Base-by-base conservation (phyloP, 1,139 yeast genomes). In the Pichia sp. region DNA sequence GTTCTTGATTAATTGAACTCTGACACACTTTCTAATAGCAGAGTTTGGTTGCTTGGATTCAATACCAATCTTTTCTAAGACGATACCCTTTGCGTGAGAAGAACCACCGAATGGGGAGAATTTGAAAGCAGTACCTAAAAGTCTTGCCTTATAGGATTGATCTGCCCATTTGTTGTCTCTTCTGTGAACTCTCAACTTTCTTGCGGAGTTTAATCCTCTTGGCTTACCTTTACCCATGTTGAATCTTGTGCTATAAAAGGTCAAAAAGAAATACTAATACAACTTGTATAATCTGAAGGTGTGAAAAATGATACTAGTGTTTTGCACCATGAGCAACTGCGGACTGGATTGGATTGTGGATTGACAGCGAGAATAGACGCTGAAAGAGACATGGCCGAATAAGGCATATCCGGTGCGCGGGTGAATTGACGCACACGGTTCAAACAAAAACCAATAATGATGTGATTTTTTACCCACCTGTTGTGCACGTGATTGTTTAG, bases 21-120 rank as follows among this genome's bases (percentile, higher is more conserved):
- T 90, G 76, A 94, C 99, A 86, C 98, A 94, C 85, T 94, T 94
- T 87, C 98, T 92, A 72, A 92, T 92, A 78, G 98, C 99, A 68
- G 98, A 94, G 95, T 94, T 94, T 78, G 99, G 99, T 82, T 94
- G 99, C 82, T 94, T 94, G 75, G 99, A 95, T 82, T 92, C 98
- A 75, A 94, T 85, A 82, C 98, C 98, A 69, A 92, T 85, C 80
- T 94, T 94, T 82, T 94, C 99, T 73, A 94, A 87, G 61, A 94
- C 99, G 70, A 94, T 94, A 72, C 99, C 99, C 82, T 92, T 92
- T 71, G 98, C 99, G 88, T 94, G 98, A 68, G 98, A 94, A 69
- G 98, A 90, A 73, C 97, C 98, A 77, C 97, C 97, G 72, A 94
- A 92, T 76, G 98, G 99, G 70, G 98, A 92, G 60, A 96, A 92